Conservation (phyloP, 129 eudicot genomes). For the Pittosporum tobira region DNA sequence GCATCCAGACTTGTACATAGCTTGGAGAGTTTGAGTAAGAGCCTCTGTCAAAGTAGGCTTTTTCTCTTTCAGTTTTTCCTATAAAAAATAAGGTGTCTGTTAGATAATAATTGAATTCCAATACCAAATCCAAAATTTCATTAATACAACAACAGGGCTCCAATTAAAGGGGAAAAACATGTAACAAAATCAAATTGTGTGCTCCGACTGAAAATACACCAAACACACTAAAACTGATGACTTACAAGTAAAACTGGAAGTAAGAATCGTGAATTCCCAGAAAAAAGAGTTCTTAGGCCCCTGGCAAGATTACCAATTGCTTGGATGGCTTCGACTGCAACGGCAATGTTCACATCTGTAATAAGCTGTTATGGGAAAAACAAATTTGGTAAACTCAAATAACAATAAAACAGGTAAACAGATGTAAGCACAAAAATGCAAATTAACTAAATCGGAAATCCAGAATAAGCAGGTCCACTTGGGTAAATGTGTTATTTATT, state of each 20-base stretch:
- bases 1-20: slow-evolving; percentile 92
- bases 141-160: not conserved
- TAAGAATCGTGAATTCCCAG: slow-evolving; percentile 76
- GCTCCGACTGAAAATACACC: not conserved
- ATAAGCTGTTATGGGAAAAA: slow-evolving; percentile 62
- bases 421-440: not conserved
- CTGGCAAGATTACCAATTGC: slow-evolving; percentile 93
- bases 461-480: no score
- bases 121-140: not conserved
- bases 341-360: slow-evolving; percentile 94
- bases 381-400: not conserved
- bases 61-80: slow-evolving; percentile 99
- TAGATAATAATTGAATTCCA: slow-evolving; percentile 3
- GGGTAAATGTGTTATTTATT: no score
- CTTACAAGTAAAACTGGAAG: slow-evolving; percentile 85
- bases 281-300: slow-evolving; percentile 75
- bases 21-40: slow-evolving; percentile 80
- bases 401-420: not conserved
- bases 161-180: not conserved
- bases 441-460: not conserved
- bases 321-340: slow-evolving; percentile 93
- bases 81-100: slow-evolving; percentile 11
- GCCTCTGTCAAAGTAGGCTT: slow-evolving; percentile 86
- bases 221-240: slow-evolving; percentile 2
- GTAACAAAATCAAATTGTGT: no score